Evolutionary conservation across 148 eudicot genomes (phyloP).

Genomic region (Fagopyrum homotropicum): DNA sequence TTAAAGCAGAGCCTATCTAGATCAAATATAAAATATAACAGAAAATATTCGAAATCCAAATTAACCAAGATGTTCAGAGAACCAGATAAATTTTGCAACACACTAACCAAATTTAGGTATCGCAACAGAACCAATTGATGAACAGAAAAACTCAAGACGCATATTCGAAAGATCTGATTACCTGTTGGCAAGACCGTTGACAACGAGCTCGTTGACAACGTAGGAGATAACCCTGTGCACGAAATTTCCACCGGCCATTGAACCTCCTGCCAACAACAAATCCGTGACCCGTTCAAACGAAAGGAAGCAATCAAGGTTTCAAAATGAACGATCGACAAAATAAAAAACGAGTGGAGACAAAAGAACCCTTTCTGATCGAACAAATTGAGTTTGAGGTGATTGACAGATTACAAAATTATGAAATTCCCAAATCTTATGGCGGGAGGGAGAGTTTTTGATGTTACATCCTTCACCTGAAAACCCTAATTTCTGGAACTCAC

Average conservation of each 20-base stretch:
- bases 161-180: slow-evolving; percentile 15
- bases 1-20: too few species aligned
- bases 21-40: too few species aligned
- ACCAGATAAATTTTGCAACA: neutral
- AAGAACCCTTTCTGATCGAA: neutral
- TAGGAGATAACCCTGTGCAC: slow-evolving; percentile 56
- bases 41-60: too few species aligned
- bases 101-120: neutral
- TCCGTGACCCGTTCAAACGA: neutral
- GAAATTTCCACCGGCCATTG: slow-evolving; percentile 74
- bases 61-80: too few species aligned
- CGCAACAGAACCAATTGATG: neutral
- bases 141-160: neutral
- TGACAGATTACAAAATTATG: neutral
- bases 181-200: slow-evolving; percentile 71
- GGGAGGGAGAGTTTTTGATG: neutral
- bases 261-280: neutral
- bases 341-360: neutral
- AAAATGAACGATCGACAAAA: slow-evolving; percentile 8
- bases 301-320: neutral
- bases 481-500: slow-evolving; percentile 4
- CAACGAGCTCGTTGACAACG: slow-evolving; percentile 63
- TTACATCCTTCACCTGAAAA: neutral
- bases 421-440: neutral
- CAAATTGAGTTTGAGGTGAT: neutral